A percentile compares a stretch with the other conserved stretches of the same genome.
These are phyloP conservation scores for Colletotrichum sp. DNA, from an alignment of 2,329 filamentous ascomycete species.

Conservation along the genomic window DNA sequence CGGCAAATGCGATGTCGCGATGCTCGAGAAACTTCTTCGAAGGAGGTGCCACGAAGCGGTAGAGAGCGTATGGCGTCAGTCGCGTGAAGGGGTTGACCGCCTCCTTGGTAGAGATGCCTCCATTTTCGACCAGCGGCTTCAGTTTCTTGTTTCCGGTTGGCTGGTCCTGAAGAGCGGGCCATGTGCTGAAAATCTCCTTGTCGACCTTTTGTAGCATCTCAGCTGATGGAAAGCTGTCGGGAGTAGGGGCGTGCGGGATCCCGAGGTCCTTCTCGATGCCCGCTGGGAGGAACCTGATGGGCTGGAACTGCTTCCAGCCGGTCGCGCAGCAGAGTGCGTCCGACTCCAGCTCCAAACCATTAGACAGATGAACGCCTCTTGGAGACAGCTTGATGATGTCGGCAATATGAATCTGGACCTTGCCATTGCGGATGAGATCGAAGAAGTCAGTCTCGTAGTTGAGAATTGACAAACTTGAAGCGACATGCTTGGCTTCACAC, in stretches of 20 bases:
- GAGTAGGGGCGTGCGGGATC: slow-evolving; percentile 43
- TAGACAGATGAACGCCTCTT: slow-evolving; percentile 54
- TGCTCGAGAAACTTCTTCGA: slow-evolving; percentile 11
- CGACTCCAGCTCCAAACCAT: slow-evolving; percentile 49
- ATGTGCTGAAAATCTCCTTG: slow-evolving; percentile 10
- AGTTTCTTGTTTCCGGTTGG: slow-evolving; percentile 14
- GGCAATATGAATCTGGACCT: slow-evolving; percentile 56
- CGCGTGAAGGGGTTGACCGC: slow-evolving; percentile 15
- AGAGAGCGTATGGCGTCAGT: slow-evolving; percentile 25
- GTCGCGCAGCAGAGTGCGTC: slow-evolving; percentile 62
- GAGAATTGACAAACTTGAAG: slow-evolving; percentile 61
- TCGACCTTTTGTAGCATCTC: slow-evolving; percentile 8
- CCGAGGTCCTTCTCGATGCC: slow-evolving; percentile 53
- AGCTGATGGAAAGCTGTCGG: slow-evolving; percentile 9
- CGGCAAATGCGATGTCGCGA: slow-evolving; percentile 36
- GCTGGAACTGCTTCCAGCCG: slow-evolving; percentile 61
- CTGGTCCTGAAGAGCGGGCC: slow-evolving; percentile 12
- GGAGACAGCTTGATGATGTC: slow-evolving; percentile 53
- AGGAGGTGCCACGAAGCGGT: slow-evolving; percentile 34
- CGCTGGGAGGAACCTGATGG: slow-evolving; percentile 56
- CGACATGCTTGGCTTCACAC: slow-evolving; percentile 56
- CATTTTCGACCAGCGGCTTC: slow-evolving; percentile 7
- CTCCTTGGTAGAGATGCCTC: slow-evolving; percentile 14
- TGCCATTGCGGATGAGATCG: slow-evolving; percentile 58
- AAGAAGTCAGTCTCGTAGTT: slow-evolving; percentile 66